phyloP scores from a whole-genome alignment of 768 basidiomycete species.

The Serendipita indica region DNA sequence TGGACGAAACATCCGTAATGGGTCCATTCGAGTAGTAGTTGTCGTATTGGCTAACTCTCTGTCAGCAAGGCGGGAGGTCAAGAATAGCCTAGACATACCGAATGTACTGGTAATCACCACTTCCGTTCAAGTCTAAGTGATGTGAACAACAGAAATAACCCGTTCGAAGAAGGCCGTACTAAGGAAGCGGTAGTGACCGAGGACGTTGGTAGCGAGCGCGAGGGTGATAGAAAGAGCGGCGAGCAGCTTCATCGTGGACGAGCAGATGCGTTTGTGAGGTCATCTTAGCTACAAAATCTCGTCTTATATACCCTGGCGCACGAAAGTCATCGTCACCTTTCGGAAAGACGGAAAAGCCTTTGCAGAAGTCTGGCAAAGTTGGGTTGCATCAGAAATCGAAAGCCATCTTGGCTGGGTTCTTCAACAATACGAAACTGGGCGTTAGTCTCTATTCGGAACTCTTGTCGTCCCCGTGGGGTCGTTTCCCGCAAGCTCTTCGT shows the following conservation, averaged over 20 bases:
- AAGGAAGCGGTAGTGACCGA: conserved; percentile 5
- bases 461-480: no score
- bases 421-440: no score
- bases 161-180: background rate
- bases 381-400: no score
- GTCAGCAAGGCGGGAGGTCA: background rate
- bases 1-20: background rate
- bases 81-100: no score
- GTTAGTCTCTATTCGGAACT: no score
- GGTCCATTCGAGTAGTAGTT: conserved; percentile 8
- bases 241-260: background rate
- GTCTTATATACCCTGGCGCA: no score
- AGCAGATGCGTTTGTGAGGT: background rate
- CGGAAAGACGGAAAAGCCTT: no score
- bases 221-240: background rate
- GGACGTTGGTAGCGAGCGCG: background rate
- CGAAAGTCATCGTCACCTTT: no score
- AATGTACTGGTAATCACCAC: conserved; percentile 2
- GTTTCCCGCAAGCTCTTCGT: no score
- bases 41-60: background rate
- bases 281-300: no score
- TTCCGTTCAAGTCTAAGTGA: conserved; percentile 1
- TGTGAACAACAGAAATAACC: background rate
- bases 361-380: no score
- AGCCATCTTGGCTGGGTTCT: no score